Percentiles rank a stretch among this genome's conserved stretches.
These are phyloP conservation scores for Stagonosporopsis rhizophila DNA, from an alignment of 2,329 filamentous ascomycete genomes.

Conservation along the genomic window DNA sequence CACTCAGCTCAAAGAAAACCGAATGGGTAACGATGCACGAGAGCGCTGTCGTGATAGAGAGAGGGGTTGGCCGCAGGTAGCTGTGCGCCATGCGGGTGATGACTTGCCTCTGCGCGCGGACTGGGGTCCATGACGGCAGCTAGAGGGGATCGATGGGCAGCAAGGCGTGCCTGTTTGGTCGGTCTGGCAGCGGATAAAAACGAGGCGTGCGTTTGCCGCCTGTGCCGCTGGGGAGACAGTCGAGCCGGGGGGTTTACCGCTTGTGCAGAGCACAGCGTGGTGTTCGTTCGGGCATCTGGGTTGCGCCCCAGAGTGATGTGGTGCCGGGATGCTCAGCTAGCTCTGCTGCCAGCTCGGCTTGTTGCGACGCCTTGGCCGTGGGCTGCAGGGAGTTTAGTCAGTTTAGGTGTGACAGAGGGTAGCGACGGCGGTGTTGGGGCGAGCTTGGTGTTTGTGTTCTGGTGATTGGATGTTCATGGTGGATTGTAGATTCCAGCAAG, in stretches of 20 bases:
- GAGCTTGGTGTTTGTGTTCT: too few species aligned
- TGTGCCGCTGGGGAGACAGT: background rate
- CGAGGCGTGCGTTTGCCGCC: slow-evolving; percentile 1
- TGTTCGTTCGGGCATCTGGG: background rate
- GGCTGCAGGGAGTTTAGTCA: background rate
- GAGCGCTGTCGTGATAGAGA: background rate
- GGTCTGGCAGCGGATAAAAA: background rate
- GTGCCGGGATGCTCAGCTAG: background rate
- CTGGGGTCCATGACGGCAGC: background rate
- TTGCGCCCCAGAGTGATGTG: too few species aligned
- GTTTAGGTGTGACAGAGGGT: background rate
- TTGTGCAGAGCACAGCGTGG: background rate
- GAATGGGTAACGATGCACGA: background rate
- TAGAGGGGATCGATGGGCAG: background rate
- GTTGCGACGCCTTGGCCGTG: background rate
- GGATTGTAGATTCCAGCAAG: background rate
- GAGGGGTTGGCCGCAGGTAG: background rate
- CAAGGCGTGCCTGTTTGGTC: background rate
- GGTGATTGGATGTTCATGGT: too few species aligned
- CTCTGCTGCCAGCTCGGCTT: background rate
- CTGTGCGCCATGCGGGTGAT: background rate
- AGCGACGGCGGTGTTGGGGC: background rate
- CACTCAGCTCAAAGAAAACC: background rate
- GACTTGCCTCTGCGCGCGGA: background rate
- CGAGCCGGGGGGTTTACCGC: background rate